Base-by-base conservation (phyloP, 345 rosid genomes). In the Rubroshorea leprosula region DNA sequence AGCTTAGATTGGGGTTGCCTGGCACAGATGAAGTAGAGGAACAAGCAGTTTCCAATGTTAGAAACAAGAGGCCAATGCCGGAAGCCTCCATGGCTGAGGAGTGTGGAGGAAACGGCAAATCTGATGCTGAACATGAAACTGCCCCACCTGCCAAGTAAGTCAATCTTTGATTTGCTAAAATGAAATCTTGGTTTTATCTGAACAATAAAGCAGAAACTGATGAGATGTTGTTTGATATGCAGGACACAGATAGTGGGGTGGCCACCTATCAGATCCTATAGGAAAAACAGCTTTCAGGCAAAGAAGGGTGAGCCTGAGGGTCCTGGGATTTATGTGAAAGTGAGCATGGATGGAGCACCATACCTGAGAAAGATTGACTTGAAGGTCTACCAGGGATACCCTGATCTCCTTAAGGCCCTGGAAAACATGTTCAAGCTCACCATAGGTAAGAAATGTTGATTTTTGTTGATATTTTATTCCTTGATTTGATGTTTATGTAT, bases 1-100 rank as follows among this genome's bases (percentile, higher is more conserved):
- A 91, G 79, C 87, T 92, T 3, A 77, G 96, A 58, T 74, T 93
- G 54, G 97, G 97, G 29, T 72, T 87, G 68, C 99, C 99, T 0
- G 99, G 98, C 51, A 77, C 83, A 2, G 76, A 60, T 47, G 65
- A 76, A 51, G 60, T 16, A 13, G 78, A 83, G 15, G 69, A 74
- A 31, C 69, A 60, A 57, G 50, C 61, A 27, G 65, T 61, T 55
- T 74, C 82, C 62, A 72, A 69, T 61, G 64, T 71, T 51, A 77
- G 68, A 69, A 78, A 81, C 71, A 86, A 86, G 52, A 74, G 89
- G 51, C 68, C 65, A 21, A 56, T 74, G 55, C 51, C 58, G 12
- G 78, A 64, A 2, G 47, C 69, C 29, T 39, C 31, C 31, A 27
- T 3, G 4, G 31, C 20, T 44, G 68, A 69, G 10, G 69, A 68